Conservation (phyloP, 2,329 filamentous ascomycete species). For the Hortaea werneckii region DNA sequence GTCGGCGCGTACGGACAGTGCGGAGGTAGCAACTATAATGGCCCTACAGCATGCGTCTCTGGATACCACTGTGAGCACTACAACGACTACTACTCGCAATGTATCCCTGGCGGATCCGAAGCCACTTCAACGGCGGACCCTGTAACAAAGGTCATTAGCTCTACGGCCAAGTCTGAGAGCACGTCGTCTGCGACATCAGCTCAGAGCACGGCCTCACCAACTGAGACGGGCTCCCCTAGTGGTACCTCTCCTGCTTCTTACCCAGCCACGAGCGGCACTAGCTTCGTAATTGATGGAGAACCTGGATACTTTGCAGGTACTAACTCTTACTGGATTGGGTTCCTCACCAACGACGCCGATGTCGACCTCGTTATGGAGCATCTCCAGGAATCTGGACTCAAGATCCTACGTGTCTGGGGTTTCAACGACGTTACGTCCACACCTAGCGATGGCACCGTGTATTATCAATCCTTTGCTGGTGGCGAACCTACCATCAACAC, state of each 20-base stretch:
- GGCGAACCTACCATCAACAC: conserved; percentile 51
- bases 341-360: conserved; percentile 43
- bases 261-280: conserved; percentile 11
- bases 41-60: conserved; percentile 23
- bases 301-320: conserved; percentile 43
- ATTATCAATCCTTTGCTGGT: conserved; percentile 46
- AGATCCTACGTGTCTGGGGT: conserved; percentile 52
- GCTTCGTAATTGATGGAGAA: conserved; percentile 35
- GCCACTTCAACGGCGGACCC: not conserved
- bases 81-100: conserved; percentile 31
- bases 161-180: not conserved
- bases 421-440: conserved; percentile 49
- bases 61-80: conserved; percentile 25
- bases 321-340: conserved; percentile 48
- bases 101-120: conserved; percentile 7
- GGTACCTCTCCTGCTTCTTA: conserved; percentile 5
- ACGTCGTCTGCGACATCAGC: not conserved
- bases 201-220: not conserved
- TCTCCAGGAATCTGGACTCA: conserved; percentile 41
- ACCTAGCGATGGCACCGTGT: conserved; percentile 35
- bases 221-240: not conserved
- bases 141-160: not conserved
- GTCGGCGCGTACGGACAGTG: conserved; percentile 18
- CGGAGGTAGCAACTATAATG: conserved; percentile 23
- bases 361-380: conserved; percentile 41